These are phyloP conservation scores for Emmonsia crescens DNA, from an alignment of 2,329 filamentous ascomycete species.

Conservation along the genomic window DNA sequence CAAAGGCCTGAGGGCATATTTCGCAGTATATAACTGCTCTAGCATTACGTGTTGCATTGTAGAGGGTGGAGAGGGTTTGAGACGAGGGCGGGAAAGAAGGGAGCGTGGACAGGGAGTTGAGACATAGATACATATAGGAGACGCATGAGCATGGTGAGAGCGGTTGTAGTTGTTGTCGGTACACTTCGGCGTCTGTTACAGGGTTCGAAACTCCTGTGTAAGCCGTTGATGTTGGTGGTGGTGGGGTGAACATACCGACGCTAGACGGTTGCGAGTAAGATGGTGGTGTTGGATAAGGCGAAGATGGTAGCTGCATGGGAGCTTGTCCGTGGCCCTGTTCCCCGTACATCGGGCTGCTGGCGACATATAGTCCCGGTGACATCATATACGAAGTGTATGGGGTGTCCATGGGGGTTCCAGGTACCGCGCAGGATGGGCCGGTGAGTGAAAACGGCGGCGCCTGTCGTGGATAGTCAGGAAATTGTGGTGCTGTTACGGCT, in stretches of 20 bases:
- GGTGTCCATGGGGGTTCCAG: constrained; percentile 22
- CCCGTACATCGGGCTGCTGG: constrained; percentile 11
- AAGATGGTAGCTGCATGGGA: not conserved
- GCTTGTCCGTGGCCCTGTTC: not conserved
- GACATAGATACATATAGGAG: constrained; percentile 34
- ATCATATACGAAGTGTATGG: constrained; percentile 15
- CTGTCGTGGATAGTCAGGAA: not conserved
- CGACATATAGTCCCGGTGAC: constrained; percentile 9
- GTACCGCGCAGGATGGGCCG: constrained; percentile 13
- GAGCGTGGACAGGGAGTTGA: constrained; percentile 33
- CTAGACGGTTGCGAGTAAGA: constrained; percentile 10
- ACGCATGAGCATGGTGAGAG: constrained; percentile 28
- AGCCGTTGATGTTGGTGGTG: not conserved
- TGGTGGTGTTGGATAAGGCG: not conserved
- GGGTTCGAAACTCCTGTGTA: not conserved
- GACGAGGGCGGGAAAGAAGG: constrained; percentile 33
- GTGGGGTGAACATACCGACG: constrained; percentile 4
- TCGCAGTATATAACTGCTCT: constrained; percentile 33
- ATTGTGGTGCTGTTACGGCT: not conserved
- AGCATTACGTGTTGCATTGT: constrained; percentile 33
- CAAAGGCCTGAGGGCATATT: constrained; percentile 32
- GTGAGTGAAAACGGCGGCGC: not conserved
- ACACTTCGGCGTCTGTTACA: not conserved
- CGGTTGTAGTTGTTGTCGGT: not conserved
- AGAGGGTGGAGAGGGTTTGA: constrained; percentile 34